Evolutionary conservation across 1,284 basidiomycete genomes (phyloP), one percentile per base, ranked within the genome.

Genomic region (Schizophyllum commune): DNA sequence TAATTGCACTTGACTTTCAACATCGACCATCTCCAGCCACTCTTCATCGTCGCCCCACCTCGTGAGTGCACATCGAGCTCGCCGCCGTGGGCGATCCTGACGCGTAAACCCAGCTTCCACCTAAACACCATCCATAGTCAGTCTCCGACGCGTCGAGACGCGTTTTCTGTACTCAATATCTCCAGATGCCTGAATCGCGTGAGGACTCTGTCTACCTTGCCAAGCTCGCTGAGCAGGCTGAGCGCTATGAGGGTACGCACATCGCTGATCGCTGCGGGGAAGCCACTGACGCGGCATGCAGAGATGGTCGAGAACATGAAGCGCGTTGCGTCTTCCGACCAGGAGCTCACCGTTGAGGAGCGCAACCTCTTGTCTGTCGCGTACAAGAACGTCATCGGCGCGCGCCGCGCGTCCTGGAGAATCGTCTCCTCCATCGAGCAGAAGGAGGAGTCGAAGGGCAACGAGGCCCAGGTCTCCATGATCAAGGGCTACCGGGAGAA

Each of bases 271-370:
- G 34, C 66, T 34, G 58, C 59, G 59, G 63, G 52, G 53, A 15
- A 11, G 19, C 59, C 62, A 53, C 60, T 34, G 64, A 64, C 64
- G 63, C 60, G n/a, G 47, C 58, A 52, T 61, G 47, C 77, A 95
- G 93, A 97, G 78, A 97, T 97, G 95, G 95, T 98, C 69, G 92
- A 95, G 81, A 96, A 96, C 85, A 98, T 98, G 95, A 97, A 97
- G 88, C 87, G 88, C 66, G 94, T 98, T 69, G 95, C 95, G 65
- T 96, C 94, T 33, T 94, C 93, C 63, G 93, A 96, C 83, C 92
- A 96, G 78, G 95, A 99, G 75, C 91, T 99, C 73, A 98, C 96
- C 67, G 96, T 99, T 60, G 96, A 99, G 82, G 96, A 99, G 82
- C 95, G 97, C 67, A 99, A 98, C 78, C 88, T 99, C 62, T 88